Conservation (phyloP, 139 green algal genomes). For the Picochlorum sp. region DNA sequence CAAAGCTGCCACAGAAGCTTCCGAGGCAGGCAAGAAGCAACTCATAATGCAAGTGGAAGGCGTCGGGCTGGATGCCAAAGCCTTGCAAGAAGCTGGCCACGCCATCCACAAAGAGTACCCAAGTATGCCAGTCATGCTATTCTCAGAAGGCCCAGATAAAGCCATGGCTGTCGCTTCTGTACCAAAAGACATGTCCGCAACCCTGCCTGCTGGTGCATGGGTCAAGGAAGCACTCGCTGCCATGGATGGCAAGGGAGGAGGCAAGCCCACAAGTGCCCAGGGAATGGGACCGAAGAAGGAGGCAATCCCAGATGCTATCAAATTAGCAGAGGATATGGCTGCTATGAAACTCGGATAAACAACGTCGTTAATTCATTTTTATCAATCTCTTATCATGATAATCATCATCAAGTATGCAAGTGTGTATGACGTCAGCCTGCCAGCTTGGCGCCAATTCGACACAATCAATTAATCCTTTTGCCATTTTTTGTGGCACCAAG, state of each 20-base stretch:
- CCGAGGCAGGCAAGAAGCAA: constrained; percentile 21
- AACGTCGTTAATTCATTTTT: too few relatives aligned
- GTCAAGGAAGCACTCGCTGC: constrained; percentile 38
- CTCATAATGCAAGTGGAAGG: constrained; percentile 35
- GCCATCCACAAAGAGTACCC: constrained; percentile 46
- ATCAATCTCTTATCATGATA: too few relatives aligned
- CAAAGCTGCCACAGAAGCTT: constrained; percentile 14
- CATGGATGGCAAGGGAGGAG: constrained; percentile 88
- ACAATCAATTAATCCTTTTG: too few relatives aligned
- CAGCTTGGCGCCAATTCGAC: too few relatives aligned
- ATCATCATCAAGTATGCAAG: too few relatives aligned
- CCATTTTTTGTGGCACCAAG: too few relatives aligned
- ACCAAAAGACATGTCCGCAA: constrained; percentile 42
- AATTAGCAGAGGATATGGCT: constrained; percentile 15
- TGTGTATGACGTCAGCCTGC: too few relatives aligned
- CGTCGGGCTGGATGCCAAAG: constrained; percentile 64
- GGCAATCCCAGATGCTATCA: constrained; percentile 22
- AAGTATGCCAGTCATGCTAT: constrained; percentile 52
- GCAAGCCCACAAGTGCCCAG: constrained; percentile 71
- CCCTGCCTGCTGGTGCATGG: constrained; percentile 59
- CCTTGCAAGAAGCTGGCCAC: constrained; percentile 54
- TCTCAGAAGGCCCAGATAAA: constrained; percentile 43
- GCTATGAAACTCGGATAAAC: constrained; percentile 15
- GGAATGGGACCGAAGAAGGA: constrained; percentile 58
- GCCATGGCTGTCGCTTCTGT: constrained; percentile 64